phyloP scores from a whole-genome alignment of 345 rosid species.

The Eucalyptus microcorys region DNA sequence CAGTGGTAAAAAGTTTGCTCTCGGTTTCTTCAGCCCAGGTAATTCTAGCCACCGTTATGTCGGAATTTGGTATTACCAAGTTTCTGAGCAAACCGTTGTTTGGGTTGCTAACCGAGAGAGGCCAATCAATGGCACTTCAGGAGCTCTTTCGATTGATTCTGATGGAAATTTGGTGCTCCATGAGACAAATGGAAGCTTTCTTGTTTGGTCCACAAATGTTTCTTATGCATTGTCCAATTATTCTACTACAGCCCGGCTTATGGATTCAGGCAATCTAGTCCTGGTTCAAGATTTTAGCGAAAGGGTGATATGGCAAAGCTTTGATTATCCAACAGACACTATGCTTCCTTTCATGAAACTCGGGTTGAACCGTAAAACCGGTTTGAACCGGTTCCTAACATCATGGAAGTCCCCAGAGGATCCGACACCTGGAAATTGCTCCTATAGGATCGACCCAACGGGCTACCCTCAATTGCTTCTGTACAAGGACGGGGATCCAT shows the following conservation, averaged over 20 bases:
- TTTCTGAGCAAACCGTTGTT: slow-evolving; percentile 30
- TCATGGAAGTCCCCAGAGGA: slow-evolving; percentile 13
- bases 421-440: background rate
- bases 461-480: background rate
- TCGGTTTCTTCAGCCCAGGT: slow-evolving; percentile 47
- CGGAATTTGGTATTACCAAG: slow-evolving; percentile 64
- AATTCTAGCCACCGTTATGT: slow-evolving; percentile 37
- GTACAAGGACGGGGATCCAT: background rate
- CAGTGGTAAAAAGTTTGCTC: slow-evolving; percentile 11
- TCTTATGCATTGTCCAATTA: background rate
- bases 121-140: slow-evolving; percentile 32
- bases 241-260: background rate
- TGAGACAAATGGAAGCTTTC: background rate
- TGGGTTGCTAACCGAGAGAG: slow-evolving; percentile 73
- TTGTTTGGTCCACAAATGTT: background rate
- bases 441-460: background rate
- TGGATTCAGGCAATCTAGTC: slow-evolving; percentile 14
- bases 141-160: background rate
- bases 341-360: background rate
- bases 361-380: background rate
- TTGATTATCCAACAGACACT: slow-evolving; percentile 13
- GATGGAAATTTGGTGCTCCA: slow-evolving; percentile 1
- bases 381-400: background rate
- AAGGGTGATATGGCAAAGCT: slow-evolving; percentile 11
- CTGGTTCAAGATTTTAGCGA: background rate